Base-by-base conservation (phyloP, 129 eudicot genomes). In the Flaveria ramosissima region DNA sequence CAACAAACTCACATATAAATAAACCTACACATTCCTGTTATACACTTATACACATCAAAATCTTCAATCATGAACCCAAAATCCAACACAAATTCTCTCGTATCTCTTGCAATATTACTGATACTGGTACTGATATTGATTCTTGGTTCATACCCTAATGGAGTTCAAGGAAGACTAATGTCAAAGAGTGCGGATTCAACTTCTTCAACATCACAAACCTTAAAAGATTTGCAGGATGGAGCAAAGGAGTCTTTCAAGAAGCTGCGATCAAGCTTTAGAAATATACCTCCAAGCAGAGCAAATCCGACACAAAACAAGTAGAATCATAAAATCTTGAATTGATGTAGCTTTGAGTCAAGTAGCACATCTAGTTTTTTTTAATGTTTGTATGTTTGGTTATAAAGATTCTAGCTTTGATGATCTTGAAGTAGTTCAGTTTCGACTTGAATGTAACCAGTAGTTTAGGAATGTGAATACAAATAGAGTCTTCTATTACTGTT, bases 231-330 rank as follows among this genome's bases (percentile, higher is more conserved):
- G 78, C 81, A 59, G 10, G 80, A 61, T 41, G 70, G 80, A 20
- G 71, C 83, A 77, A 84, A 85, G 73, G 70, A 82, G 69, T 84
- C 88, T 62, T 84, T 70, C 74, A 88, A 86, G 91, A 77, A 79
- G 82, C 71, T 81, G 70, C 72, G 78, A 23, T 78, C 97, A 3
- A 93, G 97, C 81, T 78, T 85, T 23, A 61, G 96, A 55, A 69
- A 17, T 76, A 76, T 93, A 76, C 97, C 98, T 77, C 92, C 86
- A 21, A 93, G 92, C 84, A 82, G 92, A 88, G 84, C 91, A 3
- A 93, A 90, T 83, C 97, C 98, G 7, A 93, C 85, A 7, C 89
- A 86, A 82, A 92, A 92, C 86, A 89, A 89, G 92, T 87, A 88
- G 79, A 36, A 81, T 77, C 64, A 76, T 55, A 30, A 30, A 4